Evolutionary conservation across 352 stramenopile genomes (phyloP), one percentile per base, ranked within the genome.

Genomic region (Globisporangium acanthophoron): DNA sequence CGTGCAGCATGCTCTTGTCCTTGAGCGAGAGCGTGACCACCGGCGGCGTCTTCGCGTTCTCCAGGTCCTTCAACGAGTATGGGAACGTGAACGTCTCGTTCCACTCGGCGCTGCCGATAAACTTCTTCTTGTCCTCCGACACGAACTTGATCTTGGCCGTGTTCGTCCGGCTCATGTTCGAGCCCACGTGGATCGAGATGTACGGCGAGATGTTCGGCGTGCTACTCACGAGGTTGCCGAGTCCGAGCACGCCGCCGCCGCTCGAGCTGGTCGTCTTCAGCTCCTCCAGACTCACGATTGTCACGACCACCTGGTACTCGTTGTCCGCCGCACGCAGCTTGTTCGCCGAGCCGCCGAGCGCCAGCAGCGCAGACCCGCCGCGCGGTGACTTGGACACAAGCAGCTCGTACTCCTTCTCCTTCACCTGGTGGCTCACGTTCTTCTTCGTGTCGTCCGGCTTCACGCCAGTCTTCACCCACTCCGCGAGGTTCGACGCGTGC

Each of bases 61-160:
- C 70, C 33, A 83, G 65, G 43, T 94, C 79, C 50, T 82, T 82
- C 29, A 74, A 53, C 18, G 67, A 69, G 53, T 85, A 58, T 29
- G 79, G 71, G 54, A 93, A 91, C 40, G 85, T 93, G 31, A 95
- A 90, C 54, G 81, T 88, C 58, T 95, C 83, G 54, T 85, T 79
- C 83, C 84, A 95, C 48, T 77, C 69, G 13, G 77, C 78, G 24
- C 62, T 67, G 13, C 69, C 76, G 6, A 77, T 46, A 41, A 70
- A 63, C 52, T 75, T 73, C 64, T 76, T 88, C 68, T 73, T 80
- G 20, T 58, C 57, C 11, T 62, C 66, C 52, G 68, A 76, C 31
- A 53, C 56, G 52, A 88, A 89, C 20, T 58, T 69, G 60, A 89
- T 88, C 63, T 90, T 90, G 6, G 72, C 66, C 29, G 72, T 83